Evolutionary conservation across 2,329 filamentous ascomycete genomes (phyloP).

Genomic region (Colletotrichum horii): DNA sequence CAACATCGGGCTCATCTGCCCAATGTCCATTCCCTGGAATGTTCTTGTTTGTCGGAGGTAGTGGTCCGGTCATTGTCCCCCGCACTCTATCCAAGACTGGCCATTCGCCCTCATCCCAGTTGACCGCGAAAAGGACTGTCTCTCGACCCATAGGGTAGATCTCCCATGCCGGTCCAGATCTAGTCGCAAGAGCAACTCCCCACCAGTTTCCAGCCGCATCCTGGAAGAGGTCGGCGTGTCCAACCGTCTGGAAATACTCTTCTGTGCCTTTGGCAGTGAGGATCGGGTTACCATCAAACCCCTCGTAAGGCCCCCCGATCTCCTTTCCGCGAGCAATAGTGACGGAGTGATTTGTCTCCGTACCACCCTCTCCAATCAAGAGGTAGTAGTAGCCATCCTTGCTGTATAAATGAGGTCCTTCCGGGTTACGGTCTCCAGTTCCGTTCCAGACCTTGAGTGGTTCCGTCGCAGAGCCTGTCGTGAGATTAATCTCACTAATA

Average conservation of each 20-base stretch:
- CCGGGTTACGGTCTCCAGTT: constrained; percentile 44
- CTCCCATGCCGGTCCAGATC: constrained; percentile 44
- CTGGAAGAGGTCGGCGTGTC: constrained; percentile 51
- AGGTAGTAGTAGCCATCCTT: constrained; percentile 59
- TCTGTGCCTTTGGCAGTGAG: constrained; percentile 44
- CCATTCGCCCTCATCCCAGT: constrained; percentile 55
- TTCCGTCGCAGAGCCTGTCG: constrained; percentile 36
- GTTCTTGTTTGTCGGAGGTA: constrained; percentile 36
- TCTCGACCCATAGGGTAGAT: constrained; percentile 61
- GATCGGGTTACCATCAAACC: constrained; percentile 47
- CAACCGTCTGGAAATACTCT: constrained; percentile 46
- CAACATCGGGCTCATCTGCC: constrained; percentile 45
- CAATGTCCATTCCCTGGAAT: constrained; percentile 46
- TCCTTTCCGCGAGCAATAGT: constrained; percentile 46
- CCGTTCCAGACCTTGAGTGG: constrained; percentile 47
- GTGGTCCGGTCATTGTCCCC: constrained; percentile 47
- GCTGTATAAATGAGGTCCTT: constrained; percentile 59
- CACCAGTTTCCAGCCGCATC: constrained; percentile 55
- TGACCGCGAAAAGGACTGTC: constrained; percentile 51
- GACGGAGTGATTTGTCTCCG: constrained; percentile 42
- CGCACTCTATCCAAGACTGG: constrained; percentile 46
- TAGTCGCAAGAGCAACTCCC: constrained; percentile 51
- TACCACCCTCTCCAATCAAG: constrained; percentile 58
- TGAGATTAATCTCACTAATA: constrained; percentile 36
- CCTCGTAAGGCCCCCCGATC: constrained; percentile 48